Base-by-base conservation (phyloP, 2,329 filamentous ascomycete genomes). In the Neocatenulostroma microsporum region DNA sequence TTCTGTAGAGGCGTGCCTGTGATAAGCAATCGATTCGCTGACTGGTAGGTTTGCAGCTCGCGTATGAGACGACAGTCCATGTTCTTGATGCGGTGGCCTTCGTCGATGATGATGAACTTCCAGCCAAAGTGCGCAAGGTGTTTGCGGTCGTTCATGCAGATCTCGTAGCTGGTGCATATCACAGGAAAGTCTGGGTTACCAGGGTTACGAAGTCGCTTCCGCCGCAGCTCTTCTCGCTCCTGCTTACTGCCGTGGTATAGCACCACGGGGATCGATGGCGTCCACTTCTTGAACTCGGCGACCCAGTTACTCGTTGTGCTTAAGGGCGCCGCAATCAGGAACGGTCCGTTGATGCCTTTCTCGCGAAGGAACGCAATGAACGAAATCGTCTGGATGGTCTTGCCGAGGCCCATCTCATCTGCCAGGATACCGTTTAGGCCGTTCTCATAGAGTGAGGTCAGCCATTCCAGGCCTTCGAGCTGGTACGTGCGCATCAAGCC, bases 71-170 rank as follows among this genome's bases (percentile, higher is more conserved):
- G 84, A 20, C 89, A 93, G 33, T 96, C 88, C 45, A 94, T 82
- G 47, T 98, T 98, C 67, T 98, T 98, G 72, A 98, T 80, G 1
- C 91, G 82, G 57, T 98, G 91, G 0, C 91, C 91, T 63, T 98
- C 91, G 49, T 98, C 89, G 43, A 98, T 94, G 48, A 98, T 91
- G 53, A 98, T 95, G 50, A 94, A 95, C 36, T 93, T 86, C 91
- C 91, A 98, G 23, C 87, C 82, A 39, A 94, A 89, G 39, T 82
- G 81, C 0, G 79, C 78, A 4, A 98, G 66, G 23, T 80, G 80
- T 35, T 86, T 82, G 24, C 84, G 78, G 56, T 98, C 91, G 50
- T 86, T 81, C 63, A 98, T 80, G 36, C 93, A 88, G 56, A 98
- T 95, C 57, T 98, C 91, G 51, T 96, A 96, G 25, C 82, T 93